phyloP scores from a whole-genome alignment of 2,329 filamentous ascomycete genomes.

The Aspergillus nomiae region DNA sequence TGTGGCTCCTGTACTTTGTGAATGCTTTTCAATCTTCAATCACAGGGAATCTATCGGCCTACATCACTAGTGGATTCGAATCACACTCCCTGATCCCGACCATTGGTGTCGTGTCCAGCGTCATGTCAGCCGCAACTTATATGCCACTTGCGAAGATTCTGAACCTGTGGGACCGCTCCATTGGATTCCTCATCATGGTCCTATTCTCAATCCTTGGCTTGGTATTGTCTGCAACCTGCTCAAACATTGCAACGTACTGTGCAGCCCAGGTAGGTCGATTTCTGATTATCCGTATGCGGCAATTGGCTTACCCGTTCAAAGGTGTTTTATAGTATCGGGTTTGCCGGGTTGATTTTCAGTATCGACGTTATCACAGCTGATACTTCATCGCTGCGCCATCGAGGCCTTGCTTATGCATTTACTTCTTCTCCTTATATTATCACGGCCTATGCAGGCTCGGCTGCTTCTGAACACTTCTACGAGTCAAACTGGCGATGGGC shows the following conservation, averaged over 20 bases:
- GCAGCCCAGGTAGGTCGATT: constrained; percentile 51
- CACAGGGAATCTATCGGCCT: constrained; percentile 47
- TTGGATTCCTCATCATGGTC: constrained; percentile 57
- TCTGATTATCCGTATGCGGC: background rate
- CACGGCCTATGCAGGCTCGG: constrained; percentile 59
- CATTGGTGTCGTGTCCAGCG: constrained; percentile 57
- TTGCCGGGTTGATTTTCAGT: constrained; percentile 56
- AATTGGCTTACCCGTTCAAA: constrained; percentile 13
- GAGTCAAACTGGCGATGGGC: constrained; percentile 61
- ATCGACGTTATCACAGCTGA: constrained; percentile 63
- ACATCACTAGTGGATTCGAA: constrained; percentile 55
- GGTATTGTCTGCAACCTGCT: constrained; percentile 63
- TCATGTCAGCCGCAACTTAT: constrained; percentile 60
- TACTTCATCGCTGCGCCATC: constrained; percentile 59
- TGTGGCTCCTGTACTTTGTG: constrained; percentile 47
- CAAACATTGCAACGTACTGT: constrained; percentile 63
- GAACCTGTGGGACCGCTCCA: constrained; percentile 63
- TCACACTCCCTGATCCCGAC: constrained; percentile 58
- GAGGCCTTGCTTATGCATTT: constrained; percentile 61
- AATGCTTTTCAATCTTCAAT: constrained; percentile 45
- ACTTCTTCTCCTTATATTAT: constrained; percentile 62
- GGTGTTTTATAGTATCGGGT: constrained; percentile 62
- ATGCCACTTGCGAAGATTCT: constrained; percentile 64
- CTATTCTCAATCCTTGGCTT: constrained; percentile 51
- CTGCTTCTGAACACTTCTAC: constrained; percentile 52